phyloP scores from a whole-genome alignment of 768 basidiomycete species.

The Ephemerocybe angulata region DNA sequence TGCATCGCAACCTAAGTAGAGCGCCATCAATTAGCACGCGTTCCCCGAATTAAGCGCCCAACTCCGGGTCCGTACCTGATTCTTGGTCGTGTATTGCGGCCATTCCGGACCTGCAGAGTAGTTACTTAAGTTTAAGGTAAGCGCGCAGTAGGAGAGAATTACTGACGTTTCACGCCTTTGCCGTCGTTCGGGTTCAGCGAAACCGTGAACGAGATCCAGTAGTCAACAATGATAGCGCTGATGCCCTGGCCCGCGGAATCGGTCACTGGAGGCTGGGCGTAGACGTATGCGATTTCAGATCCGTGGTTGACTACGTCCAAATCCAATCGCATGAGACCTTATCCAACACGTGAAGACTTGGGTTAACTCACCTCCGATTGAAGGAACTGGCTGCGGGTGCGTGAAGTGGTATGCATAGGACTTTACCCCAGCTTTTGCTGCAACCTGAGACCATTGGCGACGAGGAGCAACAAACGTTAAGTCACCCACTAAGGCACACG shows the following conservation, averaged over 20 bases:
- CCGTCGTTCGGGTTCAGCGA: slow-evolving; percentile 39
- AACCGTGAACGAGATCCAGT: slow-evolving; percentile 41
- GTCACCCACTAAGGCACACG: slow-evolving; percentile 29
- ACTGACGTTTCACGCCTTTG: slow-evolving; percentile 26
- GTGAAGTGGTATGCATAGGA: slow-evolving; percentile 43
- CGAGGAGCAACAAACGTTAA: slow-evolving; percentile 35
- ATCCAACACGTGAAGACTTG: too few species aligned
- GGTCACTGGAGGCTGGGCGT: slow-evolving; percentile 25
- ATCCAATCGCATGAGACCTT: too few species aligned
- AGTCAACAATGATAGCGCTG: slow-evolving; percentile 37
- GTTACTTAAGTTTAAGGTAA: neutral
- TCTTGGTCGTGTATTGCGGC: slow-evolving; percentile 27
- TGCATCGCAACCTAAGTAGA: slow-evolving; percentile 16
- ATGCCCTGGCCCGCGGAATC: slow-evolving; percentile 20
- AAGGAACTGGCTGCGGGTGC: slow-evolving; percentile 29
- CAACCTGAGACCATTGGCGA: slow-evolving; percentile 37
- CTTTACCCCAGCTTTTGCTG: slow-evolving; percentile 33
- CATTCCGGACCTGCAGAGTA: slow-evolving; percentile 24
- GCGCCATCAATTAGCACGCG: neutral
- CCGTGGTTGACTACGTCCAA: slow-evolving; percentile 30
- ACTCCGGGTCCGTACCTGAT: slow-evolving; percentile 20
- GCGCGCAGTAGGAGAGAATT: neutral
- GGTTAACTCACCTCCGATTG: neutral
- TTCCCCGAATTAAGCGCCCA: neutral
- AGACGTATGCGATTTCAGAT: slow-evolving; percentile 33